phyloP scores from a whole-genome alignment of 2,329 filamentous ascomycete genomes.

The Diaporthe citri region DNA sequence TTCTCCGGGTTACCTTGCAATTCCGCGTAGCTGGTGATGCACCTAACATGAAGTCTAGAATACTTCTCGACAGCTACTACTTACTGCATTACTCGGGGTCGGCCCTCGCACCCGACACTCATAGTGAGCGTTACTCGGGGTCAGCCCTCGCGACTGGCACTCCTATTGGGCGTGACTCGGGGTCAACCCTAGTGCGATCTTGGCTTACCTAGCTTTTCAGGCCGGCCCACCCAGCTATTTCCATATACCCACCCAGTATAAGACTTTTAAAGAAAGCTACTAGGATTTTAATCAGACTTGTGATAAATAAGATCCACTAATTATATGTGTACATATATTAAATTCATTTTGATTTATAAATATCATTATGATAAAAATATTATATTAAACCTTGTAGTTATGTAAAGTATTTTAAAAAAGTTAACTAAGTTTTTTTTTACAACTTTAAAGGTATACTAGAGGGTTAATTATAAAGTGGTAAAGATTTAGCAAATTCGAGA shows the following conservation, averaged over 20 bases:
- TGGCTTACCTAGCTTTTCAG: neutral
- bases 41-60: neutral
- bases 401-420: neutral
- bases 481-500: neutral
- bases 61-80: neutral
- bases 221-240: neutral
- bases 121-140: neutral
- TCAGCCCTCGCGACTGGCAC: neutral
- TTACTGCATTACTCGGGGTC: slow-evolving; percentile 3
- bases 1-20: no score
- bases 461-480: neutral
- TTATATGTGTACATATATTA: neutral
- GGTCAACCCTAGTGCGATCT: neutral
- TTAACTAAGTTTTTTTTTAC: neutral
- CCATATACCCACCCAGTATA: neutral
- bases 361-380: no score
- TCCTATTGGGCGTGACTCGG: neutral
- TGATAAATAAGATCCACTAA: neutral
- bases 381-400: no score
- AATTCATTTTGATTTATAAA: no score
- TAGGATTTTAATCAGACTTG: neutral
- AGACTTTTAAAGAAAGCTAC: neutral
- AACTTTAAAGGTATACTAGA: neutral
- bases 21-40: no score
- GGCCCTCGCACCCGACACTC: neutral